Percentiles rank a stretch among this genome's conserved stretches.
Conservation (phyloP, 176 grass and related monocot genomes). For the Otatea glauca region DNA sequence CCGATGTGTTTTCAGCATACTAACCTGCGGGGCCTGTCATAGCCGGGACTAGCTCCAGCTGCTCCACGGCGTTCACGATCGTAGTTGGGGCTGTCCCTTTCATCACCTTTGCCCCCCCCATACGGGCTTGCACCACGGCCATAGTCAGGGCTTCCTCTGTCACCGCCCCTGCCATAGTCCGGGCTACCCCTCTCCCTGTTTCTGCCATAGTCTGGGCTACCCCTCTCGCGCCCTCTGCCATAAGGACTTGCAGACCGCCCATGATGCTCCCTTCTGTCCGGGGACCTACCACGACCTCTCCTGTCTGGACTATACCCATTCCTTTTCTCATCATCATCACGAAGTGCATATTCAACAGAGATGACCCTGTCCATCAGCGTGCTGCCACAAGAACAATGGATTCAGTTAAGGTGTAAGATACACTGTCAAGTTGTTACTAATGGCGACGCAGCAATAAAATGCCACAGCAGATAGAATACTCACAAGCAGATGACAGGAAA, state of each 20-base stretch:
- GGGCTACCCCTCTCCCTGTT: constrained; percentile 63
- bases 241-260: constrained; percentile 75
- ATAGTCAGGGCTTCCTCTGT: constrained; percentile 70
- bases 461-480: background rate
- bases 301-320: constrained; percentile 85
- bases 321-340: constrained; percentile 89
- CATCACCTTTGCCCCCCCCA: constrained; percentile 45
- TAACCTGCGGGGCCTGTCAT: constrained; percentile 61
- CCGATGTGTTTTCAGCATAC: background rate
- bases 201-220: constrained; percentile 68
- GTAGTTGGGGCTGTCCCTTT: constrained; percentile 57
- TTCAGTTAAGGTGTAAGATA: constrained; percentile 15
- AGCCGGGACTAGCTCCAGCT: constrained; percentile 59
- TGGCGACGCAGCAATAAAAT: background rate
- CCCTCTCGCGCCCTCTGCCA: constrained; percentile 70
- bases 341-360: constrained; percentile 92
- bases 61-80: constrained; percentile 45
- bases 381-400: constrained; percentile 51
- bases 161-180: constrained; percentile 67
- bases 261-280: constrained; percentile 56
- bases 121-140: constrained; percentile 60
- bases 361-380: constrained; percentile 89
- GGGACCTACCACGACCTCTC: constrained; percentile 77
- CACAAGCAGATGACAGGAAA: background rate
- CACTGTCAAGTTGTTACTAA: background rate